These are phyloP conservation scores for Margaritispora aquatica DNA, from an alignment of 495 filamentous ascomycete species.

Conservation along the genomic window DNA sequence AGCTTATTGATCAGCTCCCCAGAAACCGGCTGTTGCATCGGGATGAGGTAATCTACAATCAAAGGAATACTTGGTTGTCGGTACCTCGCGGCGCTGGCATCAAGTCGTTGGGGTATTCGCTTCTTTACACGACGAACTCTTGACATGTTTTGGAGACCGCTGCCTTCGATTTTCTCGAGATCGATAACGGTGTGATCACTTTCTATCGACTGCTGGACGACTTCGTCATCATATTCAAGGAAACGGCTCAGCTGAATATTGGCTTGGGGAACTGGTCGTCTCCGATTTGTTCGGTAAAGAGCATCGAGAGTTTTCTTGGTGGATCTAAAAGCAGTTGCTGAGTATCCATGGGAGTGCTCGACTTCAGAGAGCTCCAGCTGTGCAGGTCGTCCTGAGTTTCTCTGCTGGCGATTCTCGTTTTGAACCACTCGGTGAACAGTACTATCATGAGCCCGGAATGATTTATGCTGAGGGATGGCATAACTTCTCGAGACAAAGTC, in stretches of 20 bases:
- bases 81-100: constrained; percentile 41
- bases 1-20: constrained; percentile 37
- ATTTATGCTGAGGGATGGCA: not conserved
- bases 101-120: constrained; percentile 45
- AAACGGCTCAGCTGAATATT: constrained; percentile 20
- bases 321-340: constrained; percentile 25
- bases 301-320: constrained; percentile 42
- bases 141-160: not conserved
- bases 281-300: constrained; percentile 29
- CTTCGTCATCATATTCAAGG: constrained; percentile 22
- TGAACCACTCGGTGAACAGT: no score
- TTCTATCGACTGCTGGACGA: constrained; percentile 14
- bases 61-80: constrained; percentile 43
- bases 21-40: constrained; percentile 18
- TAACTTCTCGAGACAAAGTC: constrained; percentile 9
- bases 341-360: constrained; percentile 20
- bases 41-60: constrained; percentile 24
- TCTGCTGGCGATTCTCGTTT: not conserved
- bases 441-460: not conserved
- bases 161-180: not conserved
- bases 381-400: constrained; percentile 29
- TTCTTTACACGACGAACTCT: constrained; percentile 29
- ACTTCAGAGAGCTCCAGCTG: constrained; percentile 40
- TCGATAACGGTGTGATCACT: not conserved
- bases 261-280: not conserved